These are phyloP conservation scores for Lathyrus oleraceus DNA, from an alignment of 306 rosid species.

Conservation along the genomic window DNA sequence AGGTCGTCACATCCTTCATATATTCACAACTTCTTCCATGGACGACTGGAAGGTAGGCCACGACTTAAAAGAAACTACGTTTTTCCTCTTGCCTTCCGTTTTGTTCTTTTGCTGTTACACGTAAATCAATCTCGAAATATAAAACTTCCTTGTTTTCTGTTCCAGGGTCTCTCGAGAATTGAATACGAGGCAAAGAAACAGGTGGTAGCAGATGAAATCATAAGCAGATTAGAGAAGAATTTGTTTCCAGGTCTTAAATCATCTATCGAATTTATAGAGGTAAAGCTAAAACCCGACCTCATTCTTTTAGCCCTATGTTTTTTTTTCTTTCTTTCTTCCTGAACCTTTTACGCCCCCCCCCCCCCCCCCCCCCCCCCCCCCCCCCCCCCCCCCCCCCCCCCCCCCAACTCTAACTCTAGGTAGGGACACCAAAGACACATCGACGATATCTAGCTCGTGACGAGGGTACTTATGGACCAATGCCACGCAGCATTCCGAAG, in stretches of 20 bases:
- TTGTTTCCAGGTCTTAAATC: conserved; percentile 84
- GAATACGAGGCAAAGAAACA: conserved; percentile 88
- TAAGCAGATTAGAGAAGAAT: conserved; percentile 71
- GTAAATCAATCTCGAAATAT: conserved; percentile 25
- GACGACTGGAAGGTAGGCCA: conserved; percentile 83
- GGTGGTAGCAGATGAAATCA: conserved; percentile 75
- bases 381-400: not conserved
- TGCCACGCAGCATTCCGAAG: conserved; percentile 82
- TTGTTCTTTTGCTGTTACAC: conserved; percentile 1
- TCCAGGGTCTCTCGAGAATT: conserved; percentile 66
- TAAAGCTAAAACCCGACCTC: conserved; percentile 31
- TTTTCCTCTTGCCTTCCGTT: conserved; percentile 19
- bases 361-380: not conserved
- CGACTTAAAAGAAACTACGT: conserved; percentile 10
- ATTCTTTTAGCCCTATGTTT: not conserved
- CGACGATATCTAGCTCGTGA: conserved; percentile 84
- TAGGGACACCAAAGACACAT: conserved; percentile 96
- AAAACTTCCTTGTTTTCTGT: conserved; percentile 28
- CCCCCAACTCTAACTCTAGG: conserved; percentile 45
- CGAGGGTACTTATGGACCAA: conserved; percentile 90
- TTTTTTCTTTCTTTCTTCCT: not conserved
- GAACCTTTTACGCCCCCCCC: conserved; percentile 2
- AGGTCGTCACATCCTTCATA: conserved; percentile 88
- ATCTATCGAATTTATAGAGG: conserved; percentile 82
- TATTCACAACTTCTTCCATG: conserved; percentile 89